phyloP scores from a whole-genome alignment of 1,284 basidiomycete species.

The Amylostereum chailletii region DNA sequence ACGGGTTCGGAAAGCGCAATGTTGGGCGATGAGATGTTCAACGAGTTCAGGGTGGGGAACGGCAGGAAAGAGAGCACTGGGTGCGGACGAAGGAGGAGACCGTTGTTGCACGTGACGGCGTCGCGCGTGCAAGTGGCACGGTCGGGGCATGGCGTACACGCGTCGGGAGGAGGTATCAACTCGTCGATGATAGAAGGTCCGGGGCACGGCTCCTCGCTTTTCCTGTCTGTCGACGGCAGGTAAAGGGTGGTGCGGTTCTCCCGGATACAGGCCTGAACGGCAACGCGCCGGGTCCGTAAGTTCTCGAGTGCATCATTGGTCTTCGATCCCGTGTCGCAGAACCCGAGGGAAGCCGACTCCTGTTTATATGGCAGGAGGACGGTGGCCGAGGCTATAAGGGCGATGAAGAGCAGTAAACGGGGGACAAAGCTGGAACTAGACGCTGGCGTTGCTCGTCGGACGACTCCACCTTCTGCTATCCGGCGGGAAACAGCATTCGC shows the following conservation, averaged over 20 bases:
- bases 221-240: conserved; percentile 20
- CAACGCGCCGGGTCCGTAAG: conserved; percentile 33
- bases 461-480: conserved; percentile 24
- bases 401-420: conserved; percentile 32
- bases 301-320: conserved; percentile 57
- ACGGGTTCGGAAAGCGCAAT: conserved; percentile 25
- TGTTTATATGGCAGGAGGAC: conserved; percentile 43
- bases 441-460: conserved; percentile 10
- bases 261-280: conserved; percentile 51
- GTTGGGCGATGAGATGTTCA: conserved; percentile 15
- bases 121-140: conserved; percentile 69
- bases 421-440: conserved; percentile 18
- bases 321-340: conserved; percentile 62
- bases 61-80: conserved; percentile 50
- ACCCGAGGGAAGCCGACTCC: conserved; percentile 71
- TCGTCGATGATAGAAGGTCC: conserved; percentile 34
- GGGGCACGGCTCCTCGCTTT: conserved; percentile 39
- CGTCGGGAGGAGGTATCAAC: conserved; percentile 52
- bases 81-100: conserved; percentile 66
- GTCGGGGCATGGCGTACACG: conserved; percentile 81
- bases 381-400: conserved; percentile 27
- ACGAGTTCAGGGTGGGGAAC: conserved; percentile 12
- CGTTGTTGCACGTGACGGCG: conserved; percentile 62
- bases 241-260: conserved; percentile 40
- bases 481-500: conserved; percentile 26